Conservation (phyloP, 768 basidiomycete species). For the Auriscalpium orientale region DNA sequence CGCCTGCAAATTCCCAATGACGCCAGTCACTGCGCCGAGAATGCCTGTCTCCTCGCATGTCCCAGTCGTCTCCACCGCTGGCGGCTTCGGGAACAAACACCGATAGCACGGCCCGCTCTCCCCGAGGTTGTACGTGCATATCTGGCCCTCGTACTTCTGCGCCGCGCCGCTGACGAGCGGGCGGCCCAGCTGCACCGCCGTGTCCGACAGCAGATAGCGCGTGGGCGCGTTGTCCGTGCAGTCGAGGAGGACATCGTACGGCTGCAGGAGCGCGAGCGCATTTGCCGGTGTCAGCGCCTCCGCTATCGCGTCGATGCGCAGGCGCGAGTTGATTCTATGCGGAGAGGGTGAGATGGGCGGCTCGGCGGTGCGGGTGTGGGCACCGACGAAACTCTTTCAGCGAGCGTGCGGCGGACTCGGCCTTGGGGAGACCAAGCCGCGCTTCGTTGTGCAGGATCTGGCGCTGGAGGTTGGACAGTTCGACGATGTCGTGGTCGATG, state of each 20-base stretch:
- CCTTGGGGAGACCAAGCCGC: slow-evolving; percentile 72
- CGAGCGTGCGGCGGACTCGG: slow-evolving; percentile 68
- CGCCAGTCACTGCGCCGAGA: slow-evolving; percentile 80
- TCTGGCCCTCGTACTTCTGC: slow-evolving; percentile 75
- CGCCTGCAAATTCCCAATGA: slow-evolving; percentile 87
- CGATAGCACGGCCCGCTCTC: slow-evolving; percentile 83
- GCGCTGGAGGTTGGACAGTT: slow-evolving; percentile 83
- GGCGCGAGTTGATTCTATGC: slow-evolving; percentile 63
- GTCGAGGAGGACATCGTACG: slow-evolving; percentile 78
- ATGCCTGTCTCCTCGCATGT: slow-evolving; percentile 88
- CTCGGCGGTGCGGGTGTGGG: slow-evolving; percentile 2
- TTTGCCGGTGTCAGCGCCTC: slow-evolving; percentile 53
- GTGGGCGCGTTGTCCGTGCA: slow-evolving; percentile 93
- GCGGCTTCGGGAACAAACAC: slow-evolving; percentile 83
- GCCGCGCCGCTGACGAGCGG: slow-evolving; percentile 93
- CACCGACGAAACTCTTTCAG: slow-evolving; percentile 47
- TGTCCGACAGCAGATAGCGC: slow-evolving; percentile 88
- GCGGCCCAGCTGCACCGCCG: slow-evolving; percentile 63
- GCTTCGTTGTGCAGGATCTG: slow-evolving; percentile 81
- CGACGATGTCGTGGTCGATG: slow-evolving; percentile 83
- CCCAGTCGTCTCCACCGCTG: slow-evolving; percentile 53
- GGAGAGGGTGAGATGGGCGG: background rate
- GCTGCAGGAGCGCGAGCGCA: slow-evolving; percentile 49
- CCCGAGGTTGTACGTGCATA: slow-evolving; percentile 67
- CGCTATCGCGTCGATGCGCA: slow-evolving; percentile 50